Percentiles rank a stretch among this genome's conserved stretches.
Evolutionary conservation across 169 alveolate species (phyloP).

Genomic region (Blepharisma undulans): DNA sequence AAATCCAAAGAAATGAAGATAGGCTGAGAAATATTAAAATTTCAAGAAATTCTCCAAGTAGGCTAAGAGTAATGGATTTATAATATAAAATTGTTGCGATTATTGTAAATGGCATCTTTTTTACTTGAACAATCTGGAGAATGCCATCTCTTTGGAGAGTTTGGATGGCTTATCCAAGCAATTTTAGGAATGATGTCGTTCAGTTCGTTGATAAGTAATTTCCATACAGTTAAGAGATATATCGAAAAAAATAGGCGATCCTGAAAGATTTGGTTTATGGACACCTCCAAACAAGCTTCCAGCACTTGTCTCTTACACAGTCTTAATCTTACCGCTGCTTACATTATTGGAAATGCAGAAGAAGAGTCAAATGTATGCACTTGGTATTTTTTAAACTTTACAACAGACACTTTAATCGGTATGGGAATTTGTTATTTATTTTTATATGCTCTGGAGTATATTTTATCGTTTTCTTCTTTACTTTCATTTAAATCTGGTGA

Average conservation of each 20-base stretch:
- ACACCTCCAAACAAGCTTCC: constrained; percentile 35
- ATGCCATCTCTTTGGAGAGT: constrained; percentile 35
- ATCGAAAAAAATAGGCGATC: constrained; percentile 13
- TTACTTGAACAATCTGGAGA: not conserved
- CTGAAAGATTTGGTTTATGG: constrained; percentile 46
- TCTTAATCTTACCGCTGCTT: not conserved
- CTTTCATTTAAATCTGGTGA: constrained; percentile 11
- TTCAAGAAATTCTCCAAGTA: not conserved
- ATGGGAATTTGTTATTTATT: constrained; percentile 20
- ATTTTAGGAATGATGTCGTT: not conserved
- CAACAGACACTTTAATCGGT: constrained; percentile 24
- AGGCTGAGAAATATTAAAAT: not conserved
- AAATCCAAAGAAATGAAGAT: not conserved
- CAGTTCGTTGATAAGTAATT: constrained; percentile 9
- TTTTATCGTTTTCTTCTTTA: not conserved
- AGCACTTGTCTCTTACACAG: constrained; percentile 26
- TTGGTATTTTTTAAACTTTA: constrained; percentile 25
- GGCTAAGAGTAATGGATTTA: not conserved
- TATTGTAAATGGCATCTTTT: not conserved
- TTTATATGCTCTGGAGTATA: not conserved
- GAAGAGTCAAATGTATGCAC: not conserved
- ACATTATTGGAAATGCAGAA: not conserved
- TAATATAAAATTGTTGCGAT: not conserved
- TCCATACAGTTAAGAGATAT: constrained; percentile 16
- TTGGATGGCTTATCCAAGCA: constrained; percentile 31